These are phyloP conservation scores for Tricladium varicosporioides DNA, from an alignment of 2,329 filamentous ascomycete genomes.

Conservation along the genomic window DNA sequence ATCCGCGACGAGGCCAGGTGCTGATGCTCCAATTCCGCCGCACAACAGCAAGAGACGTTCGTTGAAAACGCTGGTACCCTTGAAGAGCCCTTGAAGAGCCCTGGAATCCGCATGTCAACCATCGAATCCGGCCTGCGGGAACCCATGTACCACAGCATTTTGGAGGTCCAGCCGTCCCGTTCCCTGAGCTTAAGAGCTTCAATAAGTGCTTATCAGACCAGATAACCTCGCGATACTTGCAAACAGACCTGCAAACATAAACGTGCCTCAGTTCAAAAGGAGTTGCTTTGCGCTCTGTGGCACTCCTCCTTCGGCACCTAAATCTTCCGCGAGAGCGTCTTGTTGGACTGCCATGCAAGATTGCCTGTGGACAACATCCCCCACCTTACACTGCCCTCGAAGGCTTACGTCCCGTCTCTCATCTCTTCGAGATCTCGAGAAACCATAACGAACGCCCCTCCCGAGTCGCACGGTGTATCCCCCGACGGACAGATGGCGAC, in stretches of 20 bases:
- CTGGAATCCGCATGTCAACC: slow-evolving; percentile 22
- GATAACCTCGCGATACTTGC: slow-evolving; percentile 15
- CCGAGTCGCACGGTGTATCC: not conserved
- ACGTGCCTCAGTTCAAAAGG: slow-evolving; percentile 1
- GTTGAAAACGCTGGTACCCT: slow-evolving; percentile 12
- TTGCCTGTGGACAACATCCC: not conserved
- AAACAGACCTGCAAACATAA: not conserved
- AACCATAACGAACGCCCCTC: slow-evolving; percentile 11
- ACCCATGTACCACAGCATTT: slow-evolving; percentile 26
- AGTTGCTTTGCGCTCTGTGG: slow-evolving; percentile 1
- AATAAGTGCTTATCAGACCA: slow-evolving; percentile 14
- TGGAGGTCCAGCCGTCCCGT: slow-evolving; percentile 19
- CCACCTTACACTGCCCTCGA: slow-evolving; percentile 8
- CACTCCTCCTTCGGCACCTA: not conserved
- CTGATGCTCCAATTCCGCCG: slow-evolving; percentile 2
- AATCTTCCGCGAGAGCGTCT: slow-evolving; percentile 5
- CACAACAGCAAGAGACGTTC: slow-evolving; percentile 1
- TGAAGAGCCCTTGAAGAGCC: not conserved
- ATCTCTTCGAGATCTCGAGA: slow-evolving; percentile 6
- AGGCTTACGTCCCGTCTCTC: slow-evolving; percentile 7
- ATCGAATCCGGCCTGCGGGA: slow-evolving; percentile 15
- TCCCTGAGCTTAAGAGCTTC: slow-evolving; percentile 18
- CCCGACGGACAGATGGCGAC: slow-evolving; percentile 35
- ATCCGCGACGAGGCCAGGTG: slow-evolving; percentile 7
- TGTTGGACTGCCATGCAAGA: slow-evolving; percentile 17